A percentile compares a stretch with the other conserved stretches of the same genome.
Conservation (phyloP, 2,329 filamentous ascomycete genomes). For the Alternaria infectoria region DNA sequence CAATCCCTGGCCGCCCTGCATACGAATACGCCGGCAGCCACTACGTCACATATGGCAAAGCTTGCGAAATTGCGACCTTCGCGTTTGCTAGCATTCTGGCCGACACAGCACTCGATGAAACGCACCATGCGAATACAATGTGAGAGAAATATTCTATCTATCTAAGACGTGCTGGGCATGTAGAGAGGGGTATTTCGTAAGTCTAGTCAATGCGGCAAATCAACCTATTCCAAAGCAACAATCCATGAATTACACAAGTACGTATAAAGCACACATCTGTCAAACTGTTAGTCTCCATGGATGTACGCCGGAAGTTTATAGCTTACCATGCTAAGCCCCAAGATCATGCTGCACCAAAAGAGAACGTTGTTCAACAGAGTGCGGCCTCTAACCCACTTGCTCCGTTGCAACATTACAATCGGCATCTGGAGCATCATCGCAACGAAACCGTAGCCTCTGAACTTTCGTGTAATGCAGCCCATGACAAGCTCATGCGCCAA, state of each 20-base stretch:
- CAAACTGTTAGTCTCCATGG: not conserved
- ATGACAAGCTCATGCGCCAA: conserved; percentile 94
- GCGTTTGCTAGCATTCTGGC: not conserved
- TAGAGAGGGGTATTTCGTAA: conserved; percentile 28
- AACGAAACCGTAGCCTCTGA: conserved; percentile 90
- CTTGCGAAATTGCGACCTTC: conserved; percentile 8
- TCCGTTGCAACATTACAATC: conserved; percentile 89
- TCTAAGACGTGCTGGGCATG: not conserved
- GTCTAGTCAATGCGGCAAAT: not conserved
- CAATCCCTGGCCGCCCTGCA: conserved; percentile 1
- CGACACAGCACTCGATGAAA: not conserved
- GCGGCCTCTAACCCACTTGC: conserved; percentile 73
- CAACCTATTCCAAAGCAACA: not conserved
- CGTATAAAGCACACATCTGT: conserved; percentile 50
- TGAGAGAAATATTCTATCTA: not conserved
- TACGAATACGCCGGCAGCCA: not conserved
- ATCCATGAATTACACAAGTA: conserved; percentile 35
- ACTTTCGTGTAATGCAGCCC: conserved; percentile 97
- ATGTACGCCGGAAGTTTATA: not conserved
- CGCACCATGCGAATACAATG: not conserved
- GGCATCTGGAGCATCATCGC: conserved; percentile 97
- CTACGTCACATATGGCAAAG: conserved; percentile 11
- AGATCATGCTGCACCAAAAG: conserved; percentile 92
- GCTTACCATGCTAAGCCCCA: conserved; percentile 81
- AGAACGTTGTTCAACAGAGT: conserved; percentile 76